A percentile compares a stretch with the other conserved stretches of the same genome.
Evolutionary conservation across 441 rosid genomes (phyloP).

Genomic region (Cnidoscolus chayamansa): DNA sequence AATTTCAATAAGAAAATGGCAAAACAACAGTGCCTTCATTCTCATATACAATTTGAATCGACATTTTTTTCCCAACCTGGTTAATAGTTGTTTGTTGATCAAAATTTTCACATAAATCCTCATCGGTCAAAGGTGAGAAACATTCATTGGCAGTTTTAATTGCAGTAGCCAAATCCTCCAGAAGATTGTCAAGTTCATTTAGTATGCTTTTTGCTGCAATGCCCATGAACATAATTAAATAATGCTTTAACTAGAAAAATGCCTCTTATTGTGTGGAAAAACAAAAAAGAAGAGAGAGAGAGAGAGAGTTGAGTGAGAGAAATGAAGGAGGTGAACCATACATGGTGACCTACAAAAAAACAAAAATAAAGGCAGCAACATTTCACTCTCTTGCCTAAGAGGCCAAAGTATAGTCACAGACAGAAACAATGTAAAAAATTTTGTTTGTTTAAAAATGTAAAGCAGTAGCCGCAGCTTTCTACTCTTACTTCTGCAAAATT

Average conservation of each 20-base stretch:
- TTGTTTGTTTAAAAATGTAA: not conserved
- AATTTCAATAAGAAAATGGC: not conserved
- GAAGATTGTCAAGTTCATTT: conserved; percentile 46
- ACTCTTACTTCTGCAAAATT: no score
- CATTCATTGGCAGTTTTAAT: conserved; percentile 37
- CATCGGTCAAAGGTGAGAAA: conserved; percentile 27
- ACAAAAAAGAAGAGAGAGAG: not conserved
- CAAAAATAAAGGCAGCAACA: no score
- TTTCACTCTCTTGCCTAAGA: not conserved
- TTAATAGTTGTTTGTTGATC: conserved; percentile 28
- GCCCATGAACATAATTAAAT: conserved; percentile 1
- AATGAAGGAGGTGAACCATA: not conserved
- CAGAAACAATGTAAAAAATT: not conserved
- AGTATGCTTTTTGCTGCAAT: conserved; percentile 56
- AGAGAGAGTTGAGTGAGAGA: not conserved
- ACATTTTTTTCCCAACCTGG: conserved; percentile 34
- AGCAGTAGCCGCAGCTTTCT: no score
- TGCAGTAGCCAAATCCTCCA: conserved; percentile 40
- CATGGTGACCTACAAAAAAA: not conserved
- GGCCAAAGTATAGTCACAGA: not conserved
- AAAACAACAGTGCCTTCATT: not conserved
- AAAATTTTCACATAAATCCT: conserved; percentile 27
- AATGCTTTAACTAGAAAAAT: not conserved
- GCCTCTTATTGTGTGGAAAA: no score
- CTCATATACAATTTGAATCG: not conserved